A percentile compares a stretch with the other conserved stretches of the same genome.
These are phyloP conservation scores for Barnettozyma botsteinii DNA, from an alignment of 805 yeast genomes.

Conservation along the genomic window DNA sequence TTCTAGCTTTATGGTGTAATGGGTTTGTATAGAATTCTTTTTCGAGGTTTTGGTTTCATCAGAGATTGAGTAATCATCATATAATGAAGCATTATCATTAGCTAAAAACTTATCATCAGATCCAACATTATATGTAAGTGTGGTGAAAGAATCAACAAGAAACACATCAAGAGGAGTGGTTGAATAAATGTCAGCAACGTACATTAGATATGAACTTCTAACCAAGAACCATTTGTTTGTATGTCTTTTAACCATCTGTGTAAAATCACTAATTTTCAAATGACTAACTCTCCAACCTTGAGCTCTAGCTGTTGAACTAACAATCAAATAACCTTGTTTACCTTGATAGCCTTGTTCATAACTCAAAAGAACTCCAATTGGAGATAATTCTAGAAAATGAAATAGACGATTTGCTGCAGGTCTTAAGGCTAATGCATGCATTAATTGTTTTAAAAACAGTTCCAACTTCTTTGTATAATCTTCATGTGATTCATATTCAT, in stretches of 20 bases:
- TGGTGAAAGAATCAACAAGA: conserved; percentile 73
- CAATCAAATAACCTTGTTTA: conserved; percentile 80
- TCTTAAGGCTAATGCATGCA: conserved; percentile 53
- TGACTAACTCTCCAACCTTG: conserved; percentile 98
- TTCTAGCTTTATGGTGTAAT: conserved; percentile 52
- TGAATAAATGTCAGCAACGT: conserved; percentile 79
- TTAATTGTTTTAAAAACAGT: conserved; percentile 58
- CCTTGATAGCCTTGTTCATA: conserved; percentile 72
- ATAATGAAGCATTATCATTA: conserved; percentile 33
- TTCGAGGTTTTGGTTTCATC: conserved; percentile 9
- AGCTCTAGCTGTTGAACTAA: conserved; percentile 75
- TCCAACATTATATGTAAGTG: conserved; percentile 42
- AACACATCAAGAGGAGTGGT: conserved; percentile 91
- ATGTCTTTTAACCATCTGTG: conserved; percentile 86
- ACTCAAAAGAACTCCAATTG: conserved; percentile 75
- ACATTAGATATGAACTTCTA: conserved; percentile 76
- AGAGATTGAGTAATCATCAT: conserved; percentile 26
- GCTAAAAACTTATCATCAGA: conserved; percentile 29
- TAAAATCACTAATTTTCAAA: conserved; percentile 67
- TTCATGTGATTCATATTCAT: conserved; percentile 4
- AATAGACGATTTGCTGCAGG: conserved; percentile 81
- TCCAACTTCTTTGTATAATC: conserved; percentile 43
- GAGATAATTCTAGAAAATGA: conserved; percentile 86
- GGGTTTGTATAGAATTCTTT: conserved; percentile 42
- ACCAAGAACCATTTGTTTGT: conserved; percentile 89